These are phyloP conservation scores for Rhododendron williamsianum DNA, from an alignment of 148 eudicot genomes.

Conservation along the genomic window DNA sequence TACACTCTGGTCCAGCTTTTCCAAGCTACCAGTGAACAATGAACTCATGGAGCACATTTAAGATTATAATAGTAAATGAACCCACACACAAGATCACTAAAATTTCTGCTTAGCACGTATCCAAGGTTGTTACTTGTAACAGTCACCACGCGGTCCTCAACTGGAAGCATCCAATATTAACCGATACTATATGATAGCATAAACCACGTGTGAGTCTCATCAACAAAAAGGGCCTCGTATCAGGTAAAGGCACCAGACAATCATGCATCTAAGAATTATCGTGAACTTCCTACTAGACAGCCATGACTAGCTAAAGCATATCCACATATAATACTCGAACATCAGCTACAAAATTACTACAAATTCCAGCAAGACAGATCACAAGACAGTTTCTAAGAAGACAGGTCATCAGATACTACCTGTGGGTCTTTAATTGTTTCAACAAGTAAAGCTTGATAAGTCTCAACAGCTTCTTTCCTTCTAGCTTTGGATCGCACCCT, in stretches of 20 bases:
- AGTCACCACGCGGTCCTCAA: not conserved
- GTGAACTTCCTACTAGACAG: not conserved
- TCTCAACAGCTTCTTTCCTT: constrained; percentile 82
- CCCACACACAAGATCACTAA: not conserved
- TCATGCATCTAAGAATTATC: not conserved
- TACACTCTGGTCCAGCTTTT: not conserved
- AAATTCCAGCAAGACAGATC: not conserved
- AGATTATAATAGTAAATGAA: not conserved
- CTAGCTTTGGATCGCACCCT: constrained; percentile 83
- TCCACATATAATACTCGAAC: not conserved
- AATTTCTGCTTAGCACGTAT: not conserved
- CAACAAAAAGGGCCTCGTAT: not conserved
- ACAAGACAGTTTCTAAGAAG: not conserved
- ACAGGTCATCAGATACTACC: constrained; percentile 30
- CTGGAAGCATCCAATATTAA: not conserved
- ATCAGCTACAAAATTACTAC: not conserved
- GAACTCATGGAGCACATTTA: not conserved
- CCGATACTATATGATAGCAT: not conserved
- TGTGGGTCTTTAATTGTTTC: constrained; percentile 86
- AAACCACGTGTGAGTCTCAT: not conserved
- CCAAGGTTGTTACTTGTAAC: not conserved
- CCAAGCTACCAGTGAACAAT: not conserved
- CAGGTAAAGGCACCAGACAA: not conserved
- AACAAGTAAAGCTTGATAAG: constrained; percentile 92
- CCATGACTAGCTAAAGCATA: not conserved